phyloP scores from a whole-genome alignment of 345 rosid species.

The Eucalyptus regnans region DNA sequence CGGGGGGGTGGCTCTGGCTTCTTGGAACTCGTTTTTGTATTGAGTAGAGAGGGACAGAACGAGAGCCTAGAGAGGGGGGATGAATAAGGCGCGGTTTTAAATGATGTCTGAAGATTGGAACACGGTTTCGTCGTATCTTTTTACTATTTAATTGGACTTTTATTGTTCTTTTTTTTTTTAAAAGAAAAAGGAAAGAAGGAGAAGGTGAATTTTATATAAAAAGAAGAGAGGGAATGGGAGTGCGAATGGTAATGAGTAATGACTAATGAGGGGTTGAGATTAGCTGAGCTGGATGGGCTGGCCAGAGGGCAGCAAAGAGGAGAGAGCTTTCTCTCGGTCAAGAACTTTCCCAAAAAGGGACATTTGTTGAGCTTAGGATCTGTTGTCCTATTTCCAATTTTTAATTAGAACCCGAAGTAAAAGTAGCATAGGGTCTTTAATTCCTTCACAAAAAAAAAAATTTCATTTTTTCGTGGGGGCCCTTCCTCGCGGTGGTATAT shows the following conservation, averaged over 20 bases:
- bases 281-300: neutral
- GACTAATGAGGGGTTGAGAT: neutral
- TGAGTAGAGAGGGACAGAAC: neutral
- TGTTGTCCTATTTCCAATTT: neutral
- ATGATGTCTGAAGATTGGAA: neutral
- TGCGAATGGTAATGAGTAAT: neutral
- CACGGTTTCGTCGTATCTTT: neutral
- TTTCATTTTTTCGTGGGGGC: neutral
- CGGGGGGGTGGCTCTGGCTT: neutral
- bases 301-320: neutral
- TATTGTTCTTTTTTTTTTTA: neutral
- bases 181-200: neutral
- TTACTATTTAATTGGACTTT: neutral
- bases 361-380: neutral
- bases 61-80: neutral
- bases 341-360: neutral
- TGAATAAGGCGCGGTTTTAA: neutral
- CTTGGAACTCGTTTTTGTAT: neutral
- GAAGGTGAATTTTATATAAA: neutral
- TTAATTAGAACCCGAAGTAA: neutral
- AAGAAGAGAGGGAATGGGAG: neutral
- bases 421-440: neutral
- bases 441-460: rapidly evolving
- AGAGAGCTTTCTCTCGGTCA: neutral
- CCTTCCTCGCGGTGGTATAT: neutral